phyloP scores from a whole-genome alignment of 176 grass and related monocot genomes.

The Paspalum vaginatum region DNA sequence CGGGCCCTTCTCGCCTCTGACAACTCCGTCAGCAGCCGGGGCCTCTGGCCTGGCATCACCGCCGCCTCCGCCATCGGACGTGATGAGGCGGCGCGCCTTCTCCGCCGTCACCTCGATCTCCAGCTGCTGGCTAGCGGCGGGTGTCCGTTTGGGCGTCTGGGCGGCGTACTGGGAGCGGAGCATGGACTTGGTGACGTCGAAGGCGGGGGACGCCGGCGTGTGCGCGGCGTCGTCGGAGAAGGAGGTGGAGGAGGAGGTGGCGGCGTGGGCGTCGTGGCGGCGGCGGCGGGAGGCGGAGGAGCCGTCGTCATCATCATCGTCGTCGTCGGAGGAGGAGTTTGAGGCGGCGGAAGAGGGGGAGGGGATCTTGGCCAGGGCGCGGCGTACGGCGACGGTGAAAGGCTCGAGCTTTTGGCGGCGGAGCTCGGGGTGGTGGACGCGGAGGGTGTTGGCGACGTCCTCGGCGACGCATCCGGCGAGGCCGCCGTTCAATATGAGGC shows the following conservation, averaged over 20 bases:
- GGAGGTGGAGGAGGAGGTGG: conserved; percentile 52
- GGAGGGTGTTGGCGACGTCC: conserved; percentile 54
- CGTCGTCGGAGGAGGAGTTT: background rate
- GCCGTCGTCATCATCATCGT: conserved; percentile 12
- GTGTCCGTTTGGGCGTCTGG: conserved; percentile 36
- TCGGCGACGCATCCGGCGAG: conserved; percentile 46
- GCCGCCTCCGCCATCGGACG: conserved; percentile 39
- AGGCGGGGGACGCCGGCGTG: conserved; percentile 35
- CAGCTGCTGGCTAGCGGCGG: conserved; percentile 38
- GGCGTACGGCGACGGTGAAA: conserved; percentile 50
- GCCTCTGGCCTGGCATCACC: conserved; percentile 42
- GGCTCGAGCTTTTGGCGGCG: conserved; percentile 58
- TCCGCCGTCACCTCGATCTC: conserved; percentile 65
- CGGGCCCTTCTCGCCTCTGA: conserved; percentile 44
- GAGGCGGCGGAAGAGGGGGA: background rate
- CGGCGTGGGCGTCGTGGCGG: conserved; percentile 35
- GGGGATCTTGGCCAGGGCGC: conserved; percentile 22
- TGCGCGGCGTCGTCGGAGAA: conserved; percentile 41
- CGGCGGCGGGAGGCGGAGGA: conserved; percentile 30
- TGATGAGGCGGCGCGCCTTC: conserved; percentile 51
- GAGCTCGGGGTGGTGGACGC: conserved; percentile 51
- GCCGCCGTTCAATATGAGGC: conserved; percentile 40
- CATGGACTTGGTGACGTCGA: conserved; percentile 67
- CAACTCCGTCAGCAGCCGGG: background rate
- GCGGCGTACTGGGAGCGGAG: conserved; percentile 60